Evolutionary conservation across 768 basidiomycete genomes (phyloP), one percentile per base, ranked within the genome.

Genomic region (Heimioporus sp.): DNA sequence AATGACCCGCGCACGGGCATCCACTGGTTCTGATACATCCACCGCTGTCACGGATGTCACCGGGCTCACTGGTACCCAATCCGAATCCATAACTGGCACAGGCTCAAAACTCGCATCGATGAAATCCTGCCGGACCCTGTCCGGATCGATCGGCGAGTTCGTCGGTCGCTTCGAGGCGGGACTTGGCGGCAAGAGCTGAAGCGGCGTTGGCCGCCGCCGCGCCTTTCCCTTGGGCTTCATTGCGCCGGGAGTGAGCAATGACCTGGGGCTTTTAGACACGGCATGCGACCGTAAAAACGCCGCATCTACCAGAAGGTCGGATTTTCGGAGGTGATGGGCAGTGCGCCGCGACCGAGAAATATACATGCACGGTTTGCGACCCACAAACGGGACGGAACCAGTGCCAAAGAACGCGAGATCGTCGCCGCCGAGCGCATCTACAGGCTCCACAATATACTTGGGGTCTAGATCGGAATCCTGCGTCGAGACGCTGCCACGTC

Each of bases 381-480:
- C 48, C 8, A 57, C 53, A 16, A 62, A 51, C 6, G 73, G 69
- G 7, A 41, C 45, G 13, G 62, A 46, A 3, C 64, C 51, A 19
- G 64, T 56, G 9, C 70, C 68, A 47, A 73, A 73, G 15, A 59
- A 56, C 11, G 67, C 68, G 16, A 73, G 65, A 46, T 71, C 71
- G 46, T 77, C 74, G 28, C 66, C 63, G 3, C 65, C 66, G 3
- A 62, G 51, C 7, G 42, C 39, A 44, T 68, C 60, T 4, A 69
- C 57, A 21, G 72, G 69, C 38, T 75, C 72, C 55, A 84, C 71
- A 31, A 80, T 64, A 56, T 77, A 76, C 15, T 68, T 70, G 5
- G 78, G 76, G 47, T 82, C 78, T 39, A 83, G 67, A 45, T 80
- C 80, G 3, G 82, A 85, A 60, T 79, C 76, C 38, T 75, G 72